Evolutionary conservation across 306 rosid species (phyloP).

Genomic region (Vicia villosa): DNA sequence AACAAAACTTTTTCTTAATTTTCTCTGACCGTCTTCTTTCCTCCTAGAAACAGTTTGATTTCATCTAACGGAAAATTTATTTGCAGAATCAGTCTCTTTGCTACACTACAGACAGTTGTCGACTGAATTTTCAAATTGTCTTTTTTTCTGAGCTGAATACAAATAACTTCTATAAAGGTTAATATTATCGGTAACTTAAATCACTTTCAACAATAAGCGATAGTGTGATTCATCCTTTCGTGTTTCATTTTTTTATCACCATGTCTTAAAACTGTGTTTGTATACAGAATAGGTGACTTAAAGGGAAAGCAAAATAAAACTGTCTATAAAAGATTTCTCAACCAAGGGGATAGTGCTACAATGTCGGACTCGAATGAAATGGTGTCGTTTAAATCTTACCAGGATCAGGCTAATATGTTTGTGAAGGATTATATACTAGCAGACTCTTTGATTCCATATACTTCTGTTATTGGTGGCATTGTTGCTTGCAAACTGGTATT

Average conservation of each 20-base stretch:
- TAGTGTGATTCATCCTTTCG: slow-evolving; percentile 16
- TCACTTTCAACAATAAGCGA: neutral
- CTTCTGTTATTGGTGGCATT: slow-evolving; percentile 64
- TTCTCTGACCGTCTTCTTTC: neutral
- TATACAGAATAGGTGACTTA: slow-evolving; percentile 26
- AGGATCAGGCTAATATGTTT: slow-evolving; percentile 62
- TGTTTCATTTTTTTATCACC: slow-evolving; percentile 6
- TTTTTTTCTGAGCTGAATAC: neutral
- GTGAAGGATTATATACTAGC: slow-evolving; percentile 60
- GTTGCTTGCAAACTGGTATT: slow-evolving; percentile 79
- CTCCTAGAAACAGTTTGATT: neutral
- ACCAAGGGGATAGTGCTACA: slow-evolving; percentile 36
- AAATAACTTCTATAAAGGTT: slow-evolving; percentile 15
- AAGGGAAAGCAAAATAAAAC: slow-evolving; percentile 28
- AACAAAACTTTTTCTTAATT: neutral
- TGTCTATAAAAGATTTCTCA: slow-evolving; percentile 29
- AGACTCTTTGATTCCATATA: slow-evolving; percentile 59
- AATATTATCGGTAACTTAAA: neutral
- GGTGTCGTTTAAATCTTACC: slow-evolving; percentile 60
- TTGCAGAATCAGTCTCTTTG: neutral
- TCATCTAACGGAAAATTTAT: neutral
- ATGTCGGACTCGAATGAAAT: slow-evolving; percentile 48
- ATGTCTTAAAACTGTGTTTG: slow-evolving; percentile 21
- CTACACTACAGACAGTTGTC: neutral
- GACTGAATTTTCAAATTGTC: neutral